Conservation (phyloP, 2,329 filamentous ascomycete genomes). For the Acephala macrosclerotiorum region DNA sequence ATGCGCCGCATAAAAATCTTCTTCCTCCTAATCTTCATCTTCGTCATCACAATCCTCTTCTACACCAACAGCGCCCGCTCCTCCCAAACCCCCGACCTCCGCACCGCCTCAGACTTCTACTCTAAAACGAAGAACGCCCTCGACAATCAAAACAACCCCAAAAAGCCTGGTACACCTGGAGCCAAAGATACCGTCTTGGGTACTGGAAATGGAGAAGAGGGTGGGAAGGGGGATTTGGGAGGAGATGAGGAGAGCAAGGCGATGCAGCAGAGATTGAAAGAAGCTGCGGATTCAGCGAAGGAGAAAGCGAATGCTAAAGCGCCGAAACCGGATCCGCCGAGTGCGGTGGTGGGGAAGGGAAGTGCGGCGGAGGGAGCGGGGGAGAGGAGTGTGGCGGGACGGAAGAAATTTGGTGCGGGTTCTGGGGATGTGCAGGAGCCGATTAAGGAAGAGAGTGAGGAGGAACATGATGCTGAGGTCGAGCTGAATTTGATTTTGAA, state of each 20-base stretch:
- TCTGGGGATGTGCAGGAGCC: slow-evolving; percentile 42
- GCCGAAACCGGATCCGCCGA: slow-evolving; percentile 64
- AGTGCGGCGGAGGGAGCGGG: slow-evolving; percentile 43
- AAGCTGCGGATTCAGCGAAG: slow-evolving; percentile 74
- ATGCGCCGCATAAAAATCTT: slow-evolving; percentile 74
- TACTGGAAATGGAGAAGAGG: neutral
- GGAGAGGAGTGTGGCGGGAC: slow-evolving; percentile 56
- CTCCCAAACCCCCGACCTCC: slow-evolving; percentile 49
- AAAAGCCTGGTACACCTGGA: slow-evolving; percentile 19
- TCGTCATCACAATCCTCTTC: slow-evolving; percentile 75
- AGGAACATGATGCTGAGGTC: slow-evolving; percentile 69
- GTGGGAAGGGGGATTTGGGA: neutral
- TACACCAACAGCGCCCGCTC: slow-evolving; percentile 69
- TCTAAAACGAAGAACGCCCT: slow-evolving; percentile 65
- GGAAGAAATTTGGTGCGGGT: slow-evolving; percentile 51
- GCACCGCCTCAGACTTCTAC: slow-evolving; percentile 64
- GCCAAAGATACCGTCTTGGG: neutral
- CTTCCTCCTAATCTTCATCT: slow-evolving; percentile 67
- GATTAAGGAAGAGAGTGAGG: slow-evolving; percentile 56
- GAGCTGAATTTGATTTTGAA: slow-evolving; percentile 84
- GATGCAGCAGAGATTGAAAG: slow-evolving; percentile 69
- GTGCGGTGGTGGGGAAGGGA: slow-evolving; percentile 57
- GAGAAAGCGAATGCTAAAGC: slow-evolving; percentile 73
- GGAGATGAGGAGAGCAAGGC: slow-evolving; percentile 63
- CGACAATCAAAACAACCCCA: too few relatives aligned